phyloP scores from a whole-genome alignment of 768 basidiomycete genomes.

The Baorangia bicolor region DNA sequence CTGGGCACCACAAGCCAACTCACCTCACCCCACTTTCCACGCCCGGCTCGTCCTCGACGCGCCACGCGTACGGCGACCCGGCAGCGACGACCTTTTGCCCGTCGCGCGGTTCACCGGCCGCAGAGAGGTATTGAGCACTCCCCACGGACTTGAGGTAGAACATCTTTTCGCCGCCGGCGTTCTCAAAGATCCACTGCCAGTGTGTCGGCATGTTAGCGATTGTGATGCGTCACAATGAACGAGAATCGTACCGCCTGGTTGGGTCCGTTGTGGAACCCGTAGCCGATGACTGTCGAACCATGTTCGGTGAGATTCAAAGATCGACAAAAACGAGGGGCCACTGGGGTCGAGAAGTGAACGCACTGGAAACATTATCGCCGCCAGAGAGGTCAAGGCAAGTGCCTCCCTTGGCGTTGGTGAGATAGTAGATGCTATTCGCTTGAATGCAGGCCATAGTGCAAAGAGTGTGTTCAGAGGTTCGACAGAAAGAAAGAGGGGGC shows the following conservation, averaged over 20 bases:
- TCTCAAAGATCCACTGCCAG: slow-evolving; percentile 52
- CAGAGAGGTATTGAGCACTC: slow-evolving; percentile 41
- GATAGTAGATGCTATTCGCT: slow-evolving; percentile 40
- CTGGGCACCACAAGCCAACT: too few relatives aligned
- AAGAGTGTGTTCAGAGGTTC: too few relatives aligned
- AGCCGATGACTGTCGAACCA: slow-evolving; percentile 47
- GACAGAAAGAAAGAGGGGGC: background rate
- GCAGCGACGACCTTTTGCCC: slow-evolving; percentile 42
- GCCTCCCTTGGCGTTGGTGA: slow-evolving; percentile 51
- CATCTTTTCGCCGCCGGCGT: slow-evolving; percentile 10
- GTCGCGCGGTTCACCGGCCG: slow-evolving; percentile 32
- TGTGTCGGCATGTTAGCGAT: background rate
- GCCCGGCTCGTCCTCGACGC: slow-evolving; percentile 47
- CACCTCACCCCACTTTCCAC: slow-evolving; percentile 41
- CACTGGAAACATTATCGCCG: slow-evolving; percentile 46
- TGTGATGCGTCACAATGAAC: background rate
- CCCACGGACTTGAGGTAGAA: slow-evolving; percentile 45
- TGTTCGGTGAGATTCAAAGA: background rate
- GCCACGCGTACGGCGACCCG: slow-evolving; percentile 43
- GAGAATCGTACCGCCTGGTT: slow-evolving; percentile 48
- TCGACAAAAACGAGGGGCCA: background rate
- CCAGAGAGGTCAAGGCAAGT: slow-evolving; percentile 59
- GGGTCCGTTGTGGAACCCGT: slow-evolving; percentile 37
- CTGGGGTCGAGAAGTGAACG: slow-evolving; percentile 8
- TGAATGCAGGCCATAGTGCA: slow-evolving; percentile 27